phyloP scores from a whole-genome alignment of 805 yeast species.

The Maudiozyma pseudohumilis region DNA sequence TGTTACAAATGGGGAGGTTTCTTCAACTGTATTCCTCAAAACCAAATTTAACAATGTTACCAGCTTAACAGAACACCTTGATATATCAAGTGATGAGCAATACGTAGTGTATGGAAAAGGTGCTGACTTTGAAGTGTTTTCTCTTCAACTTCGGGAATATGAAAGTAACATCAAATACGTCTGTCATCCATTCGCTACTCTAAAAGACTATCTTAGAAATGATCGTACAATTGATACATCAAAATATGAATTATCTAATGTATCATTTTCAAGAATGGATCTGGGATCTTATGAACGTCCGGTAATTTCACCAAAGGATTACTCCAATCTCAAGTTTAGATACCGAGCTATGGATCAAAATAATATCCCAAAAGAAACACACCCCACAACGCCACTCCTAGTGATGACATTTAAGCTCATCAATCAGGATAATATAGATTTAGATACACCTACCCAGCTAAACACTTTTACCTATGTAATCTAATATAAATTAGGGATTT shows the following conservation, averaged over 20 bases:
- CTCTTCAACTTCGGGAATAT: slow-evolving; percentile 3
- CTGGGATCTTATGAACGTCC: not conserved
- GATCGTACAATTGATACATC: not conserved
- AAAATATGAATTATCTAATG: not conserved
- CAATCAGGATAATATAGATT: too few relatives aligned
- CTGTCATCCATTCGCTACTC: slow-evolving; percentile 5
- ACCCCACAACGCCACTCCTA: too few relatives aligned
- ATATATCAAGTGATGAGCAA: slow-evolving; percentile 12
- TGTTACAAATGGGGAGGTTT: not conserved
- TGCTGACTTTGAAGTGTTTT: slow-evolving; percentile 19
- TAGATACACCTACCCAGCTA: too few relatives aligned
- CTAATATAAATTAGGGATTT: too few relatives aligned
- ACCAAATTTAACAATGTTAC: slow-evolving; percentile 14
- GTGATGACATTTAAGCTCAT: too few relatives aligned
- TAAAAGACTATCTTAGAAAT: slow-evolving; percentile 2
- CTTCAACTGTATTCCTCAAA: slow-evolving; percentile 5
- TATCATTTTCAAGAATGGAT: not conserved
- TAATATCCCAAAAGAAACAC: too few relatives aligned
- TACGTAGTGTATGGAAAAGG: slow-evolving; percentile 18
- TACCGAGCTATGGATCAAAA: too few relatives aligned
- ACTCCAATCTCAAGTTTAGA: not conserved
- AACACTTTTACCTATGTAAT: too few relatives aligned
- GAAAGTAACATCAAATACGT: not conserved
- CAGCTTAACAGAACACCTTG: slow-evolving; percentile 13
- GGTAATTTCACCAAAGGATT: too few relatives aligned